A percentile compares a stretch with the other conserved stretches of the same genome.
Evolutionary conservation across 73 alveolate genomes (phyloP).

Genomic region (Breviolum minutum): DNA sequence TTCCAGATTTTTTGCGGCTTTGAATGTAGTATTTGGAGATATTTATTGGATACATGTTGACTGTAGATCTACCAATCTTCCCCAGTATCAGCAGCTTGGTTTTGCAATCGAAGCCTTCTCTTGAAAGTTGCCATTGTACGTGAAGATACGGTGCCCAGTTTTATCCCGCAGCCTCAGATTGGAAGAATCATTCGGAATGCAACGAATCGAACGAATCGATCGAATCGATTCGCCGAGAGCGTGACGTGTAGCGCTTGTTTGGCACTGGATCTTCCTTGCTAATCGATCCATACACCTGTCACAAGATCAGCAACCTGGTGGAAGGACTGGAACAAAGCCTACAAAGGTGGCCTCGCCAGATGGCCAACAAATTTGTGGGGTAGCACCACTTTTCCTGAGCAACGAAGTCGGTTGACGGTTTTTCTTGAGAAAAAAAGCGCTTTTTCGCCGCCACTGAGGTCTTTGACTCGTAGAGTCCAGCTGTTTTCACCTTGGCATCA

Average conservation of each 20-base stretch:
- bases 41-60: too few species aligned
- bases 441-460: not conserved
- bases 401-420: too few species aligned
- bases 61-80: too few species aligned
- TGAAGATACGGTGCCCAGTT: conserved; percentile 86
- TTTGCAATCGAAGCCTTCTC: conserved; percentile 27
- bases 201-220: too few species aligned
- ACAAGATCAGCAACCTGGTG: not conserved
- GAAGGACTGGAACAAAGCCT: not conserved
- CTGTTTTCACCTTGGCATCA: conserved; percentile 38
- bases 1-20: not conserved
- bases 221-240: not conserved
- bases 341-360: conserved; percentile 47
- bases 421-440: too few species aligned
- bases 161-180: conserved; percentile 46
- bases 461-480: conserved; percentile 35
- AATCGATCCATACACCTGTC: conserved; percentile 67
- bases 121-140: conserved; percentile 87
- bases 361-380: conserved; percentile 90
- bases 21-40: too few species aligned
- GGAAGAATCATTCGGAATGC: not conserved
- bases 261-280: conserved; percentile 91
- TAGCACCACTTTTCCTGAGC: conserved; percentile 8
- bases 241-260: conserved; percentile 78
- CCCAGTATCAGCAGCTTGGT: not conserved